Evolutionary conservation across 176 grass and related monocot species (phyloP).

Genomic region (Raddia guianensis): DNA sequence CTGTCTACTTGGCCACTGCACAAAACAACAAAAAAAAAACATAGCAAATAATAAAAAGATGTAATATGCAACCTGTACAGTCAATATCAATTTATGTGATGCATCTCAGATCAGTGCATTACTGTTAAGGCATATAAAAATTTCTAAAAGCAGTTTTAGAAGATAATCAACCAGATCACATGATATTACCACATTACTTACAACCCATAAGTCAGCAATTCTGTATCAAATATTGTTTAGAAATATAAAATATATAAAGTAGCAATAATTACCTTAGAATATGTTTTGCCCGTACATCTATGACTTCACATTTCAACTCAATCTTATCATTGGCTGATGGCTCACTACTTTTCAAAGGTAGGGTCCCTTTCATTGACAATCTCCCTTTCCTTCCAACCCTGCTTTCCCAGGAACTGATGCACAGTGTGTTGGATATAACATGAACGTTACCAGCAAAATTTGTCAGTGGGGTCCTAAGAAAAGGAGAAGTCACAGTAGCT

Average conservation of each 20-base stretch:
- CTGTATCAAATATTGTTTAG: not conserved
- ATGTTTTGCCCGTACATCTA: slow-evolving; percentile 94
- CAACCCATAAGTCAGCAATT: slow-evolving; percentile 25
- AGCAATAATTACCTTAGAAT: slow-evolving; percentile 69
- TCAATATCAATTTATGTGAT: slow-evolving; percentile 30
- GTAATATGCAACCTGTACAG: not conserved
- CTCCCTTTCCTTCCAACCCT: slow-evolving; percentile 93
- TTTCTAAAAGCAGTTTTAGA: slow-evolving; percentile 17
- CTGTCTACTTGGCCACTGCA: slow-evolving; percentile 96
- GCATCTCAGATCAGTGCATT: slow-evolving; percentile 22
- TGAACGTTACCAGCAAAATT: slow-evolving; percentile 83
- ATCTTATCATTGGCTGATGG: slow-evolving; percentile 77
- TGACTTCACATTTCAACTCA: slow-evolving; percentile 99
- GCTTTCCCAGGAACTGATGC: slow-evolving; percentile 89
- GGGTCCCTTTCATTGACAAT: slow-evolving; percentile 86
- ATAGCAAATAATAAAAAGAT: slow-evolving; percentile 24
- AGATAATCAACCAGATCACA: slow-evolving; percentile 16
- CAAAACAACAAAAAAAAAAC: slow-evolving; percentile 33
- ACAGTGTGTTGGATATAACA: slow-evolving; percentile 84
- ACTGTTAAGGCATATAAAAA: slow-evolving; percentile 16
- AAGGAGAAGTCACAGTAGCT: slow-evolving; percentile 83
- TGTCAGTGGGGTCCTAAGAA: slow-evolving; percentile 79
- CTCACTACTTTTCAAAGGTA: slow-evolving; percentile 82
- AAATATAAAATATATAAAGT: slow-evolving; percentile 29
- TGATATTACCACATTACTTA: slow-evolving; percentile 18